phyloP scores from a whole-genome alignment of 1,139 yeast species.

The Yamadazyma triangularis region DNA sequence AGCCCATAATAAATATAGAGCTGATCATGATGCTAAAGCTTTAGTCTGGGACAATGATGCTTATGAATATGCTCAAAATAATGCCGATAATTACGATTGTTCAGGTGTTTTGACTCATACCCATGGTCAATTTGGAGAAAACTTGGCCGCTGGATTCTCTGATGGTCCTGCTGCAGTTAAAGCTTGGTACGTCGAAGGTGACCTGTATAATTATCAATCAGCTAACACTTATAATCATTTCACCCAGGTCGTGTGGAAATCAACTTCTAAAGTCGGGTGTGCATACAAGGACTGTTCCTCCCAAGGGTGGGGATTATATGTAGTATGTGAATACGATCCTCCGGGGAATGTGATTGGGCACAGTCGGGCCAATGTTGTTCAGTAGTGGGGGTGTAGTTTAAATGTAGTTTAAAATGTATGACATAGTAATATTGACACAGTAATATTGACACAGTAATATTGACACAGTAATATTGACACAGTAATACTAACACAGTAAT shows the following conservation, averaged over 20 bases:
- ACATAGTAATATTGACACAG: too few species aligned
- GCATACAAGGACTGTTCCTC: conserved; percentile 53
- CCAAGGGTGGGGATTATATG: conserved; percentile 45
- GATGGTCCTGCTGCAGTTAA: conserved; percentile 54
- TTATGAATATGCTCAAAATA: conserved; percentile 64
- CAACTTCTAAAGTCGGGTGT: conserved; percentile 68
- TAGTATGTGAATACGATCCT: conserved; percentile 50
- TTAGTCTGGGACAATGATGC: conserved; percentile 63
- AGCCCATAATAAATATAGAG: conserved; percentile 67
- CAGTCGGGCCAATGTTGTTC: conserved; percentile 43
- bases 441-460: too few species aligned
- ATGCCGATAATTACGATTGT: conserved; percentile 69
- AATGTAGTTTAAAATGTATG: background rate
- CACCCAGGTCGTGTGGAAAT: conserved; percentile 83
- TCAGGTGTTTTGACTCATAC: conserved; percentile 67
- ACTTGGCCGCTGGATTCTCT: conserved; percentile 72
- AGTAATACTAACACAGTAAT: too few species aligned
- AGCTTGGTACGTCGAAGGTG: conserved; percentile 82
- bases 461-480: too few species aligned
- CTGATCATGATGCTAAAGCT: conserved; percentile 55
- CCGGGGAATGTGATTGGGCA: conserved; percentile 51
- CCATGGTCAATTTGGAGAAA: conserved; percentile 81
- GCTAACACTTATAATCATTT: conserved; percentile 58
- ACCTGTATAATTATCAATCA: conserved; percentile 46
- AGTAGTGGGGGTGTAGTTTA: too few species aligned